phyloP scores from a whole-genome alignment of 176 grass and related monocot genomes.

The Oryza glaberrima region DNA sequence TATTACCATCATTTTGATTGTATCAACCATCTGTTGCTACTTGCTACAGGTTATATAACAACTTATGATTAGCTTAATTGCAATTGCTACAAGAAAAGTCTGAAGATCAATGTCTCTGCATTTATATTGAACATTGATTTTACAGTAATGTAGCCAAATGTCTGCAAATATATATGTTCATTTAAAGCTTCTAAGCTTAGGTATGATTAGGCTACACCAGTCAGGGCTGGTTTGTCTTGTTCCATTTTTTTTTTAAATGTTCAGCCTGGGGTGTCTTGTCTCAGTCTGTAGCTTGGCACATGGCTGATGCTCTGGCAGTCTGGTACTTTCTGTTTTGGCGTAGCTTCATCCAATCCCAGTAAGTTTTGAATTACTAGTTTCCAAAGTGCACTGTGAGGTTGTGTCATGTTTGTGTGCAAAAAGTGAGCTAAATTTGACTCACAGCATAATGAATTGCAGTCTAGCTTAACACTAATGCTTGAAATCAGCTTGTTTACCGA shows the following conservation, averaged over 20 bases:
- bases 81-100: background rate
- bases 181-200: constrained; percentile 21
- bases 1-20: background rate
- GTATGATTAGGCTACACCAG: background rate
- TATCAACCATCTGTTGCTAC: background rate
- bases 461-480: constrained; percentile 16
- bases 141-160: background rate
- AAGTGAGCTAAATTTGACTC: constrained; percentile 20
- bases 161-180: constrained; percentile 5
- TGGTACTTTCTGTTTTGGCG: background rate
- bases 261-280: background rate
- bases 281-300: constrained; percentile 8
- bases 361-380: constrained; percentile 30
- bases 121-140: constrained; percentile 15
- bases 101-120: background rate
- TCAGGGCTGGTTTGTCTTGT: background rate
- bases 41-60: constrained; percentile 12
- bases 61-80: constrained; percentile 2
- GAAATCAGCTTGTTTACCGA: constrained; percentile 30
- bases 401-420: constrained; percentile 29
- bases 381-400: constrained; percentile 2
- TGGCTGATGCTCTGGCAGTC: background rate
- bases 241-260: background rate
- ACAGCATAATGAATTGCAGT: background rate
- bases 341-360: background rate